Conservation (phyloP, 257 asterid species). For the Sherardia arvensis region DNA sequence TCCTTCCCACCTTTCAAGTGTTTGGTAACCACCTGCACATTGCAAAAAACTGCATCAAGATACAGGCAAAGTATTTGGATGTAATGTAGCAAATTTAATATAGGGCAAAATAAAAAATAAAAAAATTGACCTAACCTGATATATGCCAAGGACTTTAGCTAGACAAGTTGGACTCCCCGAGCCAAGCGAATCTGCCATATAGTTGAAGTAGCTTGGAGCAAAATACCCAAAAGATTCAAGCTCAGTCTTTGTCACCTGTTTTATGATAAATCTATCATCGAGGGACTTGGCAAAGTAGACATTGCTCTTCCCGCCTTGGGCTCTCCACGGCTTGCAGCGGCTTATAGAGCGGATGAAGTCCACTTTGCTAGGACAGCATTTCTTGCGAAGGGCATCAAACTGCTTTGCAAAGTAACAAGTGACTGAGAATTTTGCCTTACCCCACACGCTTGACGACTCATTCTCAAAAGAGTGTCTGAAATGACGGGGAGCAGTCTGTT, state of each 20-base stretch:
- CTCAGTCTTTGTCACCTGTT: constrained; percentile 91
- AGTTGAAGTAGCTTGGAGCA: constrained; percentile 65
- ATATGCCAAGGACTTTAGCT: constrained; percentile 87
- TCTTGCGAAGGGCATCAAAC: constrained; percentile 68
- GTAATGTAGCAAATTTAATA: not conserved
- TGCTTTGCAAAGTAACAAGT: constrained; percentile 77
- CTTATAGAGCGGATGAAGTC: constrained; percentile 71
- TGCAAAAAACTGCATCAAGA: not conserved
- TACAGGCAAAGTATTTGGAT: not conserved
- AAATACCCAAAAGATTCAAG: constrained; percentile 81
- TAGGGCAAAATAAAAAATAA: not conserved
- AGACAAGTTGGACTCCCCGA: constrained; percentile 90
- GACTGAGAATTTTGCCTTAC: constrained; percentile 68
- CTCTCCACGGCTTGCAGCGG: constrained; percentile 87
- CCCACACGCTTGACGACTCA: constrained; percentile 33
- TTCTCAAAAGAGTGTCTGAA: constrained; percentile 64
- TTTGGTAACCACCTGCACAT: constrained; percentile 49
- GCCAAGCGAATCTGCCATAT: constrained; percentile 50
- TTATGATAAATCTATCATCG: constrained; percentile 79
- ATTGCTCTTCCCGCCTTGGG: constrained; percentile 97
- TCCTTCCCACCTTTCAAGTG: constrained; percentile 72
- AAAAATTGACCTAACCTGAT: constrained; percentile 45
- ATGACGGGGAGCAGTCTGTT: constrained; percentile 62
- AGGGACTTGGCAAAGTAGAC: constrained; percentile 84
- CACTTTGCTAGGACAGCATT: constrained; percentile 64